These are phyloP conservation scores for Cymodocea nodosa DNA, from an alignment of 116 monocot genomes.

Conservation along the genomic window DNA sequence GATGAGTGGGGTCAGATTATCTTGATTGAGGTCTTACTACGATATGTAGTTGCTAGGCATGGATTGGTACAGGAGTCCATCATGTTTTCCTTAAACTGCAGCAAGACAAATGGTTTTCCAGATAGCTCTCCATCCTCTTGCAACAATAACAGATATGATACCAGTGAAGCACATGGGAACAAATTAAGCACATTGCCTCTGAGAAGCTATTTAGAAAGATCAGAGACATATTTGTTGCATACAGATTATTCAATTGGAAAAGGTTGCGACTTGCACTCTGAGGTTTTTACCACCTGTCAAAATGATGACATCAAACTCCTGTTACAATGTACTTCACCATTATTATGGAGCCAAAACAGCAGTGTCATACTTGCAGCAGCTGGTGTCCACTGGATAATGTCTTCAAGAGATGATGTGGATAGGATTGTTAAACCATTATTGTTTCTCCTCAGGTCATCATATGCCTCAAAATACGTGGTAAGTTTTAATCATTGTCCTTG, in stretches of 20 bases:
- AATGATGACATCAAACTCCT: conserved; percentile 72
- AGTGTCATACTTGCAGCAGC: conserved; percentile 88
- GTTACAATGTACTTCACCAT: conserved; percentile 75
- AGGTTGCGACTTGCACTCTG: conserved; percentile 2
- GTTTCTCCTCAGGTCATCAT: conserved; percentile 71
- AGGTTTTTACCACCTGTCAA: conserved; percentile 23
- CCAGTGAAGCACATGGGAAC: conserved; percentile 9
- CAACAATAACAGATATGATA: conserved; percentile 1
- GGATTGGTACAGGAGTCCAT: conserved; percentile 74
- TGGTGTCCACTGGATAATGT: conserved; percentile 88
- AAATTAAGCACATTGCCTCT: conserved; percentile 29
- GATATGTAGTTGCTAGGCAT: conserved; percentile 78
- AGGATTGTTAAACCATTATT: conserved; percentile 82
- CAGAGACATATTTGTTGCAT: conserved; percentile 25
- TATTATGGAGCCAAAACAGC: conserved; percentile 96
- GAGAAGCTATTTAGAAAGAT: conserved; percentile 54
- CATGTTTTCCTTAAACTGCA: conserved; percentile 23
- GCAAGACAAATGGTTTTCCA: conserved; percentile 6
- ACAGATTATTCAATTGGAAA: conserved; percentile 8
- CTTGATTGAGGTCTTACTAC: conserved; percentile 70
- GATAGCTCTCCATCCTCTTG: conserved; percentile 4
- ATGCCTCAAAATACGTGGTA: conserved; percentile 85
- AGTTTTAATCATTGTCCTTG: background rate
- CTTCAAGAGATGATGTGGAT: conserved; percentile 37
- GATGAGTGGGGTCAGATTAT: conserved; percentile 96